Percentiles rank a stretch among this genome's conserved stretches.
Evolutionary conservation across 179 eudicot genomes (phyloP).

Genomic region (Corrigiola litoralis): DNA sequence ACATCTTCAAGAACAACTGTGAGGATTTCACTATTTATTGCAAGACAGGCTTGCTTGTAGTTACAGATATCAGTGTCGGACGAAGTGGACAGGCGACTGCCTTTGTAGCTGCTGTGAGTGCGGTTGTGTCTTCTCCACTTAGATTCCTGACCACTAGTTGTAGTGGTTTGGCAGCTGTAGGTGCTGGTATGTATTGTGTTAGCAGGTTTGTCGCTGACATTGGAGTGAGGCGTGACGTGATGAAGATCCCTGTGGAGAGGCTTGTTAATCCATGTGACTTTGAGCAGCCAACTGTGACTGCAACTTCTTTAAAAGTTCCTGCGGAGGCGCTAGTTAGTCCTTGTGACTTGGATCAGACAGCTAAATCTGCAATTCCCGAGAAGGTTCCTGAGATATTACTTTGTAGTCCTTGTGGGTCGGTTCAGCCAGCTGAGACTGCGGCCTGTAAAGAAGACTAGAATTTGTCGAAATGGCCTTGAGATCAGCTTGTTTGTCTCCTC

Average conservation of each 20-base stretch:
- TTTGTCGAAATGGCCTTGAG: not conserved
- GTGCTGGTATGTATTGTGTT: conserved; percentile 57
- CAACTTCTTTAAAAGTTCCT: not conserved
- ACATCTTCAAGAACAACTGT: conserved; percentile 67
- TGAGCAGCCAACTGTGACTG: conserved; percentile 14
- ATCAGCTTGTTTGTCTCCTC: not conserved
- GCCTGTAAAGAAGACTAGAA: conserved; percentile 17
- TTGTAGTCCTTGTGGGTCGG: too few relatives aligned
- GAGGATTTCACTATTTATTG: conserved; percentile 86
- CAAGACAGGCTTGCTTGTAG: conserved; percentile 67
- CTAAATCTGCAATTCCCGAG: conserved; percentile 8
- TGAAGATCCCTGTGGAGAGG: conserved; percentile 57
- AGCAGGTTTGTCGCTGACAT: conserved; percentile 63
- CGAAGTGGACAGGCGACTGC: conserved; percentile 72
- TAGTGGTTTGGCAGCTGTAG: conserved; percentile 43
- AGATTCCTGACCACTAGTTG: conserved; percentile 53
- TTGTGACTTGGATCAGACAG: conserved; percentile 19
- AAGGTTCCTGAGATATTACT: conserved; percentile 3
- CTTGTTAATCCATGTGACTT: conserved; percentile 32
- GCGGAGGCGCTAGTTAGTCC: conserved; percentile 28
- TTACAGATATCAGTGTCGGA: conserved; percentile 51
- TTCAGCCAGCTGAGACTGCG: conserved; percentile 5
- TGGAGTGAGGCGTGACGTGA: conserved; percentile 68
- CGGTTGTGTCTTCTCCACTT: conserved; percentile 59
- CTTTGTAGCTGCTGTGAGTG: conserved; percentile 51